A percentile compares a stretch with the other conserved stretches of the same genome.
Evolutionary conservation across 176 grass and related monocot genomes (phyloP).

Genomic region (Avena atlantica): DNA sequence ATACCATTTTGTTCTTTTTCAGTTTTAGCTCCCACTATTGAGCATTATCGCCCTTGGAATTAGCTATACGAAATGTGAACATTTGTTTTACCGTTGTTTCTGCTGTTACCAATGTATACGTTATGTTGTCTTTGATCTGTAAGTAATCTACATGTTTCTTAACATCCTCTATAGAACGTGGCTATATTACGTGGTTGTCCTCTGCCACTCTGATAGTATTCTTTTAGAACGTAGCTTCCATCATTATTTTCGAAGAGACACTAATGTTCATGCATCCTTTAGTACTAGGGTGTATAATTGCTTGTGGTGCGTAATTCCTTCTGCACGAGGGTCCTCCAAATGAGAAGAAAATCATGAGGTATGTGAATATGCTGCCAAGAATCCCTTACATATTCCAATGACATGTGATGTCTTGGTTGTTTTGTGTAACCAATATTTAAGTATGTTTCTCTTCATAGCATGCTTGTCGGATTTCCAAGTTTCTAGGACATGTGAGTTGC

Average conservation of each 20-base stretch:
- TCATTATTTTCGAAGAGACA: not conserved
- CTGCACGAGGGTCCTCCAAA: slow-evolving; percentile 73
- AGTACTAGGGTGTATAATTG: not conserved
- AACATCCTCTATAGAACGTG: not conserved
- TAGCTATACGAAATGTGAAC: not conserved
- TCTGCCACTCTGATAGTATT: not conserved
- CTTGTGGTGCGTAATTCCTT: not conserved
- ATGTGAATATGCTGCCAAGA: slow-evolving; percentile 94
- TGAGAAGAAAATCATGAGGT: slow-evolving; percentile 93
- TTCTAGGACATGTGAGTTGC: too few species aligned
- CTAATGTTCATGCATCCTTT: not conserved
- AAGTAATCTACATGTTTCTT: not conserved
- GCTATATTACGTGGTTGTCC: not conserved
- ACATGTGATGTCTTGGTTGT: slow-evolving; percentile 26
- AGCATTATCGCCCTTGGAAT: not conserved
- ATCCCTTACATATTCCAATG: slow-evolving; percentile 87
- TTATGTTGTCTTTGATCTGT: not conserved
- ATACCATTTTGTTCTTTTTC: not conserved
- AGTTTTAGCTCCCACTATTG: not conserved
- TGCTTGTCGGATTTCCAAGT: too few species aligned
- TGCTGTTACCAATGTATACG: not conserved
- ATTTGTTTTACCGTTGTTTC: not conserved
- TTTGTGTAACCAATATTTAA: too few species aligned
- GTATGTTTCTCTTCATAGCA: too few species aligned
- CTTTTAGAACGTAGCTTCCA: slow-evolving; percentile 18